These are phyloP conservation scores for Dichotomocladium elegans DNA, from an alignment of 371 early-diverging fungal genomes.

Conservation along the genomic window DNA sequence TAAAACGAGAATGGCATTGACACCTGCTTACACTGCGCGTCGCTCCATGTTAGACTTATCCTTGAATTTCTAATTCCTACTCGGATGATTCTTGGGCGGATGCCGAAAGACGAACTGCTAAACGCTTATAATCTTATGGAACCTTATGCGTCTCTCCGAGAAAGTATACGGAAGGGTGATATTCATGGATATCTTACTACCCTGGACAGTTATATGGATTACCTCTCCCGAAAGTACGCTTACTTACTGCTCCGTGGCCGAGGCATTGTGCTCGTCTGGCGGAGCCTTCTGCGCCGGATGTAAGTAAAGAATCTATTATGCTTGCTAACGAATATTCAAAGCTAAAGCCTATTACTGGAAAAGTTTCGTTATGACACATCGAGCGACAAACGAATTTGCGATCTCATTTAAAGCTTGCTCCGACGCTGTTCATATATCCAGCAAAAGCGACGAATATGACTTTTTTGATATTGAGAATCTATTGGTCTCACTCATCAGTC, in stretches of 20 bases:
- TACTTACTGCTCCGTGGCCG: conserved; percentile 34
- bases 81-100: conserved; percentile 44
- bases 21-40: too few relatives aligned
- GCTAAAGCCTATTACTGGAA: too few relatives aligned
- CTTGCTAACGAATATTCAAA: background rate
- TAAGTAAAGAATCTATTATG: conserved; percentile 10
- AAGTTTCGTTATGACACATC: background rate
- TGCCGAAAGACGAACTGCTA: conserved; percentile 33
- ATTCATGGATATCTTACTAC: conserved; percentile 20
- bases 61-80: conserved; percentile 51
- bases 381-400: background rate
- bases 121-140: conserved; percentile 27
- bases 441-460: conserved; percentile 14
- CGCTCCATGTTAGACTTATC: conserved; percentile 18
- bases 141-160: conserved; percentile 17
- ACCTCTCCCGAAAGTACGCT: conserved; percentile 21
- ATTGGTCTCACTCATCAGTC: conserved; percentile 40
- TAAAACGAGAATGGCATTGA: too few relatives aligned
- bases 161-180: conserved; percentile 25
- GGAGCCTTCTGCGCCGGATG: conserved; percentile 32
- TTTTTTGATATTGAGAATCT: conserved; percentile 31
- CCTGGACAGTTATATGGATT: conserved; percentile 26
- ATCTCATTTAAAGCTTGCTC: conserved; percentile 22
- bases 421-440: conserved; percentile 20
- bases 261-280: conserved; percentile 35